Percentiles rank a stretch among this genome's conserved stretches.
phyloP scores from a whole-genome alignment of 805 yeast species.

The Starmerella gropengiesseri region DNA sequence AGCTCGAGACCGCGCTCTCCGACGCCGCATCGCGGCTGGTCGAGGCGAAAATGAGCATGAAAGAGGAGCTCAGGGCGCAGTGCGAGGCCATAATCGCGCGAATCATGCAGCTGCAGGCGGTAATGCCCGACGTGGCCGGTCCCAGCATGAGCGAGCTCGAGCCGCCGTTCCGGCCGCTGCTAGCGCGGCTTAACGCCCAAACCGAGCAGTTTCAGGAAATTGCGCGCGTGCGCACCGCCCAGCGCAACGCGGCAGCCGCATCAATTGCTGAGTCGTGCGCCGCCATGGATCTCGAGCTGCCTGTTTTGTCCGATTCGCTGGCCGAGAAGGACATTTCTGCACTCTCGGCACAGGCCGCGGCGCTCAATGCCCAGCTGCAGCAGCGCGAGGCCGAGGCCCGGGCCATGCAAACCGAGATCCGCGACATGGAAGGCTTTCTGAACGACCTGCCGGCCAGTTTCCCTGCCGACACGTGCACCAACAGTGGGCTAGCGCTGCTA shows the following conservation, averaged over 20 bases:
- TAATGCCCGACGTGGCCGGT: conserved; percentile 1
- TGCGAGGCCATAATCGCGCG: neutral
- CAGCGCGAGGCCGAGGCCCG: neutral
- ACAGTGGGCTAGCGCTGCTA: neutral
- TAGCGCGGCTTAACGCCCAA: neutral
- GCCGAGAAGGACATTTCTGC: neutral
- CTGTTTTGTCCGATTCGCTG: neutral
- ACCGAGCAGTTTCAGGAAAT: neutral
- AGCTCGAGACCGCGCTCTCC: neutral
- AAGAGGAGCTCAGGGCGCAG: neutral
- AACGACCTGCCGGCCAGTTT: neutral
- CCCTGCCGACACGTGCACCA: neutral
- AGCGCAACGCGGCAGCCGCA: neutral
- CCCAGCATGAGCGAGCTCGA: conserved; percentile 1
- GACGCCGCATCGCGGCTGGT: conserved; percentile 1
- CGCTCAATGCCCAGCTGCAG: neutral
- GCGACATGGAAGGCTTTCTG: neutral
- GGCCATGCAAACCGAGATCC: neutral
- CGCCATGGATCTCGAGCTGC: neutral
- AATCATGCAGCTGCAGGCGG: neutral
- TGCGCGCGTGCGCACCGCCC: neutral
- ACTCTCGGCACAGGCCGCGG: neutral
- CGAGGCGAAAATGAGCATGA: neutral
- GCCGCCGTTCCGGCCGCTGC: conserved; percentile 2
- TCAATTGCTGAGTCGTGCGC: neutral